Conservation (phyloP, 371 early-diverging fungal genomes). For the Mucor sp. region DNA sequence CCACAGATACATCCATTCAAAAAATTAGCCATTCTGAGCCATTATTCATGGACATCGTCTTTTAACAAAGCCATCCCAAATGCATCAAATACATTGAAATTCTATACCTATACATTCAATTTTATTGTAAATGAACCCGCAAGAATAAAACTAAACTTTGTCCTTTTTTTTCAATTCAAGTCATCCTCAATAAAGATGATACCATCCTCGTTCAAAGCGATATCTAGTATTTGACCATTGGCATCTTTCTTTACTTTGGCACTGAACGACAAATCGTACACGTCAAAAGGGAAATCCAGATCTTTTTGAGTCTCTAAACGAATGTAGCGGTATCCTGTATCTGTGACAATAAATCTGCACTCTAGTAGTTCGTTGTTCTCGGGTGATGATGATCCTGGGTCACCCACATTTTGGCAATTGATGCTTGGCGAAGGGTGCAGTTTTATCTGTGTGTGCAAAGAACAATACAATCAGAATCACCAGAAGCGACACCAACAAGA, state of each 20-base stretch:
- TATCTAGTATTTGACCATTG: constrained; percentile 41
- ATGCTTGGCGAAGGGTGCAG: constrained; percentile 21
- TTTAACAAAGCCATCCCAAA: too few species aligned
- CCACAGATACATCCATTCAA: too few species aligned
- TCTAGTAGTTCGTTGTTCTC: constrained; percentile 24
- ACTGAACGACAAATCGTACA: constrained; percentile 51
- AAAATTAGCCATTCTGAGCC: too few species aligned
- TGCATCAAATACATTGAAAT: too few species aligned
- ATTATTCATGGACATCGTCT: too few species aligned
- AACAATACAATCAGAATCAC: too few species aligned
- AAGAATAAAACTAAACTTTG: constrained; percentile 3
- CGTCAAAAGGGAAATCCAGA: constrained; percentile 34
- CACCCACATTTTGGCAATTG: constrained; percentile 17
- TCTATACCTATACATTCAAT: background rate
- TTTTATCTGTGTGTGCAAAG: constrained; percentile 19
- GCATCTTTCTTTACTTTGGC: constrained; percentile 40
- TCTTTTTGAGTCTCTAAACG: constrained; percentile 43
- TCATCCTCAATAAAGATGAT: constrained; percentile 31
- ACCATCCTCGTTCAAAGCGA: constrained; percentile 30
- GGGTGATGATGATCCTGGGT: background rate
- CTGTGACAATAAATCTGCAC: constrained; percentile 40
- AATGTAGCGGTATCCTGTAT: constrained; percentile 53
- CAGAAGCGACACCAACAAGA: too few species aligned
- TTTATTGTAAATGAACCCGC: constrained; percentile 6
- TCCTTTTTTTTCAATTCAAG: background rate